Evolutionary conservation across 2,329 filamentous ascomycete genomes (phyloP), one percentile per base, ranked within the genome.

Genomic region (Seiridium cupressi): DNA sequence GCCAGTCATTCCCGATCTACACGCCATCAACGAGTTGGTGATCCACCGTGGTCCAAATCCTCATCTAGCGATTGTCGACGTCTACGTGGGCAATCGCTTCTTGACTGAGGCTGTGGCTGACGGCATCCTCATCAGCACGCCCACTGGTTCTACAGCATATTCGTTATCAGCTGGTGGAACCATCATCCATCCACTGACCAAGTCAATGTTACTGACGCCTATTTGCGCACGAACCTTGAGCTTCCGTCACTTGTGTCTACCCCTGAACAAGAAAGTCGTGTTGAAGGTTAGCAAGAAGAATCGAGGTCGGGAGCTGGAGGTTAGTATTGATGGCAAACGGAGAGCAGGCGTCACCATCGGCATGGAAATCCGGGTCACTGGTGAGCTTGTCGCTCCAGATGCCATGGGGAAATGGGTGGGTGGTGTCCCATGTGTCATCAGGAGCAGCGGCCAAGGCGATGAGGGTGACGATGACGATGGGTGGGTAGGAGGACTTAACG

Each of bases 401-500:
- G 57, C 40, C 13, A 62, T 61, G 26, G 68, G 66, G 18, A 62
- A 61, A 53, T 72, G 70, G 69, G 60, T 63, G 2, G 70, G 93
- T 34, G 94, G 94, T 9, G 93, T 98, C 11, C 95, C 95, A 3
- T 96, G 93, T 72, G 91, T 98, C 38, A 95, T 97, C 70, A 82
- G 93, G 51, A 84, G 76, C 10, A 73, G 76, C 64, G 77, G 66
- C 68, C 81, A 67, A 79, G 83, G 66, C 66, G 73, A 73, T 44
- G 68, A 68, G 4, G 76, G 69, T 7, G 84, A 88, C 63, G 84
- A 89, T 51, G 92, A 97, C 69, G 94, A 98, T 74, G 92, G 94
- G 18, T 99, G 95, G 95, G 94, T 99, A 2, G 94, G 94, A 1
- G 94, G 95, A 0, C 76, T 99, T 70, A 99, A 97, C 71, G 92